phyloP scores from a whole-genome alignment of 495 filamentous ascomycete species.

The Penicillium simplicissimum region DNA sequence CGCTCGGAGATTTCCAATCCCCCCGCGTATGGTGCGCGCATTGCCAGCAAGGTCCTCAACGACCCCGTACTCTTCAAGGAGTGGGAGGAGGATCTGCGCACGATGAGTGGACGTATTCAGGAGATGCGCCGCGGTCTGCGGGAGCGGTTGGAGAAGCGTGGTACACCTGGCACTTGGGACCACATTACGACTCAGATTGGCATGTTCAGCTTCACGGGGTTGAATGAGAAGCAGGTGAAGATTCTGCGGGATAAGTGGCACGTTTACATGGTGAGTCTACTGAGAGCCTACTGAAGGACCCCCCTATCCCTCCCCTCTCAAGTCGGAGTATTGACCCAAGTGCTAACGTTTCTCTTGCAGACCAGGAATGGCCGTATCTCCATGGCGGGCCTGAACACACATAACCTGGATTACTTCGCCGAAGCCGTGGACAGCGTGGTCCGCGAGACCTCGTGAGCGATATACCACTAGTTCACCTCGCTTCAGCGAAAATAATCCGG shows the following conservation, averaged over 20 bases:
- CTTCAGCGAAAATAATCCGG: conserved; percentile 3
- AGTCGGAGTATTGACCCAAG: not conserved
- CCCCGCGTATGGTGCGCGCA: conserved; percentile 87
- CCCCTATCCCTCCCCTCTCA: not conserved
- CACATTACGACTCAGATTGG: conserved; percentile 99
- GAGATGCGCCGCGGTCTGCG: conserved; percentile 80
- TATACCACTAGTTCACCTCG: not conserved
- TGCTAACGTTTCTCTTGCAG: conserved; percentile 18
- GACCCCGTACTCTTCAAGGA: conserved; percentile 79
- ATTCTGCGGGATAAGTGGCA: conserved; percentile 78
- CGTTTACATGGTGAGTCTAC: conserved; percentile 73
- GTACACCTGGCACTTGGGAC: conserved; percentile 88
- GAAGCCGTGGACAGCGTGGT: conserved; percentile 86
- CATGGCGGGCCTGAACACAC: conserved; percentile 91
- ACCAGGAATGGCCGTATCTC: conserved; percentile 98
- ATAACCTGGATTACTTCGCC: conserved; percentile 91
- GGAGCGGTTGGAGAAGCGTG: conserved; percentile 70
- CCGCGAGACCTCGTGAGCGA: conserved; percentile 51
- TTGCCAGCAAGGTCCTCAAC: conserved; percentile 82
- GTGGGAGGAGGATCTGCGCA: conserved; percentile 90
- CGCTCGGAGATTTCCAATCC: conserved; percentile 97
- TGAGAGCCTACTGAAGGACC: not conserved
- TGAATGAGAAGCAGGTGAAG: conserved; percentile 83
- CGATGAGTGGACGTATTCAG: conserved; percentile 93
- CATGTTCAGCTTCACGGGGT: conserved; percentile 97